A percentile compares a stretch with the other conserved stretches of the same genome.
Conservation (phyloP, 2,329 filamentous ascomycete species). For the Cadophora sp. region DNA sequence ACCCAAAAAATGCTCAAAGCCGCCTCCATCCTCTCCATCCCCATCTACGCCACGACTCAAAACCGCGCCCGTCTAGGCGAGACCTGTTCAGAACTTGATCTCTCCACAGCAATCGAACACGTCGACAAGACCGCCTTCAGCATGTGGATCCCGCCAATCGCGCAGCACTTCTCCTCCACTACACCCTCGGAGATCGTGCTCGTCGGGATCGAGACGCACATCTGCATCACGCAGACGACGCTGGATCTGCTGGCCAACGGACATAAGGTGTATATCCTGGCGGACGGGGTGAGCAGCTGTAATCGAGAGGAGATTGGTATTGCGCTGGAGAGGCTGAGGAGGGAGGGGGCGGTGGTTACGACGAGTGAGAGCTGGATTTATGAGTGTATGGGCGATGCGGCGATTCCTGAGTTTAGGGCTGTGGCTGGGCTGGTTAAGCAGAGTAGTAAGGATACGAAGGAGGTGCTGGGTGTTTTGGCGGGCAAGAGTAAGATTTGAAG, state of each 20-base stretch:
- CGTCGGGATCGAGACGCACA: constrained; percentile 91
- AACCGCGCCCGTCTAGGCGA: constrained; percentile 78
- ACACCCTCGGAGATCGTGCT: constrained; percentile 69
- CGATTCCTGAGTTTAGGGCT: constrained; percentile 72
- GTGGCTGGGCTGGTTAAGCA: constrained; percentile 83
- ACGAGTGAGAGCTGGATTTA: constrained; percentile 91
- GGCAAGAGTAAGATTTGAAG: constrained; percentile 66
- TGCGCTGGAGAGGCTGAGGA: constrained; percentile 77
- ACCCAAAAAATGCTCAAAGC: constrained; percentile 73
- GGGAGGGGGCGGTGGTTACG: constrained; percentile 80
- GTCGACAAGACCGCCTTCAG: constrained; percentile 90
- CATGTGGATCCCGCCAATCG: constrained; percentile 79
- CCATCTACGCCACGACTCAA: constrained; percentile 87
- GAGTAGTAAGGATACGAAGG: constrained; percentile 72
- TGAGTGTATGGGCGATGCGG: constrained; percentile 86
- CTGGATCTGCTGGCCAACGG: constrained; percentile 79
- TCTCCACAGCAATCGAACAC: constrained; percentile 59
- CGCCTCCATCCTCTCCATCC: constrained; percentile 71
- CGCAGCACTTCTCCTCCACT: constrained; percentile 47
- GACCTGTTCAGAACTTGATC: constrained; percentile 75
- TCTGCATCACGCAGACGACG: constrained; percentile 92
- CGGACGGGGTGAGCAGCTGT: constrained; percentile 88
- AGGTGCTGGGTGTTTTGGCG: constrained; percentile 69
- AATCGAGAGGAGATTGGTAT: constrained; percentile 82
- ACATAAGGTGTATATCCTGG: constrained; percentile 84